Base-by-base conservation (phyloP, 257 asterid species). In the Plantago ovata region DNA sequence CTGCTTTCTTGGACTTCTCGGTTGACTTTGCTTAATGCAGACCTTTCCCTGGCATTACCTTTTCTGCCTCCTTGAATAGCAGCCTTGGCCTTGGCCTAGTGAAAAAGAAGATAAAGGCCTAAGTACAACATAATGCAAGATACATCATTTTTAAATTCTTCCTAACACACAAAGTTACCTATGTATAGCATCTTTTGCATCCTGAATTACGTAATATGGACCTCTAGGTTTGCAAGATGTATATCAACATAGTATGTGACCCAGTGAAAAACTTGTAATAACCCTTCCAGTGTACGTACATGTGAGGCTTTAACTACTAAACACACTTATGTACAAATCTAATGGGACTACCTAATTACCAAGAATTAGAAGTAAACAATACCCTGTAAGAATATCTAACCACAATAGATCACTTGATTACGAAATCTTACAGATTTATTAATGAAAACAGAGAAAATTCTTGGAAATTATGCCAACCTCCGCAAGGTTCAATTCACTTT, bases 71-170 rank as follows among this genome's bases (percentile, higher is more conserved):
- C 87, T 79, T 84, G 94, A 66, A 88, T 84, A 47, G 96, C 95
- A 58, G 95, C 95, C 81, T 81, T 93, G n/a, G n/a, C n/a, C n/a
- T n/a, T n/a, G 67, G 98, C 98, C 98, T 93, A 69, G 66, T 56
- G 48, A 57, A 60, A 62, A 60, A 68, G 66, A 48, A 78, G 15
- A 22, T 62, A 40, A 54, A 60, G 44, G 75, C 57, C 51, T 42
- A 52, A 64, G 65, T 41, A 63, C 9, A 10, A 33, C 47, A 47
- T 58, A 43, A 65, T 24, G 54, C 40, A 50, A 67, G 33, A 38
- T 62, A 19, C 41, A 58, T 36, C 47, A 15, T 40, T 28, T 56
- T 20, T 21, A 48, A 21, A 49, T 21, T 49, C 55, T 19, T 48
- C n/a, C 1, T 20, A 49, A 24, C 20, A 33, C 55, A 49, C 55